Base-by-base conservation (phyloP, 2,329 filamentous ascomycete species). In the Aspergillaceae sp. region DNA sequence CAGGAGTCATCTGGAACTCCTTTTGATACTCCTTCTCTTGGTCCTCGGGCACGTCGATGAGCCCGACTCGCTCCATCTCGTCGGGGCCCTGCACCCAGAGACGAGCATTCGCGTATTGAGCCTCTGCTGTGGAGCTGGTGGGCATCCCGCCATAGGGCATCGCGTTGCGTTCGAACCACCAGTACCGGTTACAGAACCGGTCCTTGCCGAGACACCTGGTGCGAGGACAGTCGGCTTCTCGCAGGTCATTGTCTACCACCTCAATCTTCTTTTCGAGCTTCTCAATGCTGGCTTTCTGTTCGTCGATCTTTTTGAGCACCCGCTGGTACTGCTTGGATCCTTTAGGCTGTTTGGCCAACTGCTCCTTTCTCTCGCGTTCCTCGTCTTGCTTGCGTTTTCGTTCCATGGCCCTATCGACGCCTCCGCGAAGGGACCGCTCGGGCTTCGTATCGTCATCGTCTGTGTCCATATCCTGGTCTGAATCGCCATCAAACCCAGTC, bases 161-260 rank as follows among this genome's bases (percentile, higher is more conserved):
- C 27, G 90, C 92, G 60, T 97, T 98, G 51, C 91, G 84, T 69
- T 98, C 92, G 65, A 97, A 96, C 91, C 92, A 98, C 74, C 94
- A 97, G 68, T 97, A 98, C 45, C 91, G 82, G 67, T 98, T 97
- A 82, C 91, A 95, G 74, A 95, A 98, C 40, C 92, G 82, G 68
- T 98, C 92, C 64, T 92, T 91, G 49, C 92, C 92, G 28, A 98
- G 75, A 11, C 91, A 82, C 51, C 87, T 83, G 11, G 90, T 95
- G 51, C 92, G 84, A 33, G 90, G 87, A 58, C 91, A 95, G 66
- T 96, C 87, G 36, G 90, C 89, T 68, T 97, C 91, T 44, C 92
- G 86, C 40, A 98, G 75, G 63, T 97, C 90, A 58, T 94, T 90
- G 57, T 97, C 91, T 43, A 94, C 80, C 30, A 84, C 78, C 3